These are phyloP conservation scores for Calonectria pseudoreteaudii DNA, from an alignment of 2,329 filamentous ascomycete species.

Conservation along the genomic window DNA sequence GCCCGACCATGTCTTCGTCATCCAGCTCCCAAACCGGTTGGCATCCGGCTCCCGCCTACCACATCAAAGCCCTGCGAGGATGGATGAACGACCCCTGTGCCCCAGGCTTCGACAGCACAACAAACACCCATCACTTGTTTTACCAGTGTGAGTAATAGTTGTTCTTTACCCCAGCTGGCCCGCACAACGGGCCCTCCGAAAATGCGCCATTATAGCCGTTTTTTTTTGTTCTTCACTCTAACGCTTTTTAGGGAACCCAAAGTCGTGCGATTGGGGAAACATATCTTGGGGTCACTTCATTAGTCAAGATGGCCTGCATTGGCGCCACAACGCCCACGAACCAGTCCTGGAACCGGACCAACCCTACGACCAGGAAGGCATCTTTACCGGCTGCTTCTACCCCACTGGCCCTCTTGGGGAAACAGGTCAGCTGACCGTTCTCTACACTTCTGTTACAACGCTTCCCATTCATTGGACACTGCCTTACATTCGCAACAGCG, in stretches of 20 bases:
- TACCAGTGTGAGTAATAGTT: constrained; percentile 23
- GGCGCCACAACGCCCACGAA: constrained; percentile 49
- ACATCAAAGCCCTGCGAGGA: not conserved
- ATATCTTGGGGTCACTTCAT: constrained; percentile 62
- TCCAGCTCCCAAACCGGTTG: not conserved
- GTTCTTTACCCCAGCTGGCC: not conserved
- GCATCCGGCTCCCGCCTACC: constrained; percentile 1
- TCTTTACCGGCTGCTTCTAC: constrained; percentile 62
- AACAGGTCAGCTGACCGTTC: constrained; percentile 37
- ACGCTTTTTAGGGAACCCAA: constrained; percentile 44
- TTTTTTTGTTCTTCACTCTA: not conserved
- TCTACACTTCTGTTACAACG: constrained; percentile 47
- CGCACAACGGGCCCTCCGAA: not conserved
- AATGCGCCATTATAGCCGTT: not conserved
- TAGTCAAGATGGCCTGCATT: constrained; percentile 51
- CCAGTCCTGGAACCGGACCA: constrained; percentile 50
- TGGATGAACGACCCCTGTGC: constrained; percentile 31
- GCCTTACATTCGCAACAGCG: constrained; percentile 52
- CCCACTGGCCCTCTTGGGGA: constrained; percentile 58
- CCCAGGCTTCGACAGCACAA: constrained; percentile 24
- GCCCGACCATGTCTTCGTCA: not conserved
- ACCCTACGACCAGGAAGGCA: constrained; percentile 60
- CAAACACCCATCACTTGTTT: constrained; percentile 27
- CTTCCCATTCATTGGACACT: constrained; percentile 50
- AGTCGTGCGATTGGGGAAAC: constrained; percentile 49